Base-by-base conservation (phyloP, 768 basidiomycete genomes). In the Suillus lakei region DNA sequence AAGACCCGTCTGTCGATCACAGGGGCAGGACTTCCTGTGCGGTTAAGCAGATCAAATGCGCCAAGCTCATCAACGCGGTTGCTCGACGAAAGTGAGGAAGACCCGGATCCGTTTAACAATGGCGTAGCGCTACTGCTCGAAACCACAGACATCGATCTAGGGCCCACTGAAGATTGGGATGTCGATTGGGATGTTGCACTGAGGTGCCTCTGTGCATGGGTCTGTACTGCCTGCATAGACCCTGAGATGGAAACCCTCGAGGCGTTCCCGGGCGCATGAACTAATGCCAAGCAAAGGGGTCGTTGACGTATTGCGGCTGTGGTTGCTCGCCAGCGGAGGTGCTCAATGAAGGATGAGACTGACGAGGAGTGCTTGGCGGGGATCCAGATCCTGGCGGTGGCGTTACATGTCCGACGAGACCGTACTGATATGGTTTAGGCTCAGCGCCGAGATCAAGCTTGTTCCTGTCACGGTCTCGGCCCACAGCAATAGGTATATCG, bases 351-450 rank as follows among this genome's bases (percentile, higher is more conserved):
- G 56, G 36, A 36, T 38, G 36, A 18, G 51, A 30, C 16, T 50
- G 48, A 6, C 13, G 23, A 41, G 41, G 81, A 3, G 79, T 77
- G 58, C 79, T 74, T 23, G 78, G 70, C 62, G 72, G 69, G 30
- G 69, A 78, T 43, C 72, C 71, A 0, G 74, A 70, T 2, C 79
- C 77, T 4, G 66, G 69, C 50, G 75, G 75, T 12, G 75, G 68
- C 8, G 68, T 18, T 41, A 77, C 71, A 28, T 82, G 83, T 3
- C 88, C 89, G 30, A 90, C 84, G 48, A 86, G 79, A 21, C 88
- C 88, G 67, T 90, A 90, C 69, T 86, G 81, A 70, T 90, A 90
- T 28, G 88, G 87, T 71, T 78, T 83, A 5, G 85, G 86, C 55
- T 83, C 81, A 34, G 77, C 74, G 46, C 56, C 66, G 61, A 73